These are phyloP conservation scores for Paxillus rubicundulus DNA, from an alignment of 768 basidiomycete genomes.

Conservation along the genomic window DNA sequence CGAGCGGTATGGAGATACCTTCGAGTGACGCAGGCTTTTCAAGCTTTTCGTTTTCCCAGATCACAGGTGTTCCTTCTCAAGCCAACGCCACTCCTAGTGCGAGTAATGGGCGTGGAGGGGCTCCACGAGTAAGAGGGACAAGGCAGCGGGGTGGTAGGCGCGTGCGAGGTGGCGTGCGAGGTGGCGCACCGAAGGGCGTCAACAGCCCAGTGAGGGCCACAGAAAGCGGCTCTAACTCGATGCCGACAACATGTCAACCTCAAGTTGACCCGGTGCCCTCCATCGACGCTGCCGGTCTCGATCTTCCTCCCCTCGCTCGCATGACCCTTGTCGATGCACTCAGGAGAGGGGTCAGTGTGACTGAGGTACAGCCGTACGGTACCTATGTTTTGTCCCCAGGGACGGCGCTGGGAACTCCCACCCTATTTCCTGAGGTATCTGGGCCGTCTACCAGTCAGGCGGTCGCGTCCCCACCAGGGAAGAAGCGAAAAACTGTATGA, in stretches of 20 bases:
- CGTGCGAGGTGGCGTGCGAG: neutral
- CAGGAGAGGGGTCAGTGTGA: neutral
- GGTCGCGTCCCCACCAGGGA: slow-evolving; percentile 7
- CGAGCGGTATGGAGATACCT: neutral
- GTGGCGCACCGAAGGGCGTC: neutral
- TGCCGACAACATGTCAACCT: neutral
- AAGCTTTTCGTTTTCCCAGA: neutral
- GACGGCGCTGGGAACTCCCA: neutral
- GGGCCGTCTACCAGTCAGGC: no score
- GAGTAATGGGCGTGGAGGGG: neutral
- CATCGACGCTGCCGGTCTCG: neutral
- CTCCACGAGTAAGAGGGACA: neutral
- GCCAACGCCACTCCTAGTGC: neutral
- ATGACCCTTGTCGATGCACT: neutral
- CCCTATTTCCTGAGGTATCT: neutral
- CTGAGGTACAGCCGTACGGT: neutral
- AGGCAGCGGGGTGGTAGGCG: neutral
- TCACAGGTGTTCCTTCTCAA: neutral
- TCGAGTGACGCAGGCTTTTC: neutral
- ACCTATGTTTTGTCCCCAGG: neutral
- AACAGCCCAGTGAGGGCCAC: neutral
- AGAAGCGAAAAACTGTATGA: slow-evolving; percentile 25
- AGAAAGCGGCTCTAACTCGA: neutral
- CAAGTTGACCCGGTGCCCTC: neutral
- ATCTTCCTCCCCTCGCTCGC: neutral